These are phyloP conservation scores for Coemansia sp. DNA, from an alignment of 192 early-diverging fungal genomes.

Conservation along the genomic window DNA sequence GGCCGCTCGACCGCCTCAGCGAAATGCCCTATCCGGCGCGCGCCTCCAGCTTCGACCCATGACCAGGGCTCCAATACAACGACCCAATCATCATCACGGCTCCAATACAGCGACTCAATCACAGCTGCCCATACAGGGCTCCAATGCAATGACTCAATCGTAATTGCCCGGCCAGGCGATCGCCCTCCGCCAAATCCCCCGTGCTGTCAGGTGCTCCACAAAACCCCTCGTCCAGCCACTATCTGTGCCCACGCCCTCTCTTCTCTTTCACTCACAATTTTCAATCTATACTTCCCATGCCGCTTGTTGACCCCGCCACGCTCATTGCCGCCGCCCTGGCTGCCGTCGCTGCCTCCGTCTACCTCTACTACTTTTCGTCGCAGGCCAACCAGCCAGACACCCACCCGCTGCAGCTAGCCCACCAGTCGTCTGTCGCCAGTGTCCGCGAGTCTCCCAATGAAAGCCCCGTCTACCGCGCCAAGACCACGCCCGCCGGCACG, in stretches of 20 bases:
- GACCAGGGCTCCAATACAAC: no score
- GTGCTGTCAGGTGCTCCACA: neutral
- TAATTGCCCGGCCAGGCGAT: neutral
- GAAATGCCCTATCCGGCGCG: conserved; percentile 27
- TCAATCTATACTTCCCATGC: conserved; percentile 7
- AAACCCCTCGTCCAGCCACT: neutral
- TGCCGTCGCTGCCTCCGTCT: conserved; percentile 20
- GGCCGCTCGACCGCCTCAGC: conserved; percentile 65
- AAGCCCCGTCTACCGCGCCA: conserved; percentile 45
- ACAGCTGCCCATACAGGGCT: no score
- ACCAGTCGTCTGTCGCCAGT: conserved; percentile 37
- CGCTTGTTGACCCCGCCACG: conserved; percentile 28
- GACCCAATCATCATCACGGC: no score
- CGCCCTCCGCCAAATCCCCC: neutral
- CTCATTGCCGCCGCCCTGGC: conserved; percentile 22
- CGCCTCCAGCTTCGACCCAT: conserved; percentile 11
- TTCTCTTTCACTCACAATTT: neutral
- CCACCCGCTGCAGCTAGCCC: conserved; percentile 47
- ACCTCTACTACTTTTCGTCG: conserved; percentile 48
- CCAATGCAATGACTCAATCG: no score
- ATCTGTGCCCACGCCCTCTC: neutral
- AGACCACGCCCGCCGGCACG: conserved; percentile 30
- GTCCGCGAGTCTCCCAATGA: conserved; percentile 33
- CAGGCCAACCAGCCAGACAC: conserved; percentile 51
- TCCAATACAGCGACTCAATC: no score